Conservation (phyloP, 2,329 filamentous ascomycete species). For the Trichophyton benhamiae region DNA sequence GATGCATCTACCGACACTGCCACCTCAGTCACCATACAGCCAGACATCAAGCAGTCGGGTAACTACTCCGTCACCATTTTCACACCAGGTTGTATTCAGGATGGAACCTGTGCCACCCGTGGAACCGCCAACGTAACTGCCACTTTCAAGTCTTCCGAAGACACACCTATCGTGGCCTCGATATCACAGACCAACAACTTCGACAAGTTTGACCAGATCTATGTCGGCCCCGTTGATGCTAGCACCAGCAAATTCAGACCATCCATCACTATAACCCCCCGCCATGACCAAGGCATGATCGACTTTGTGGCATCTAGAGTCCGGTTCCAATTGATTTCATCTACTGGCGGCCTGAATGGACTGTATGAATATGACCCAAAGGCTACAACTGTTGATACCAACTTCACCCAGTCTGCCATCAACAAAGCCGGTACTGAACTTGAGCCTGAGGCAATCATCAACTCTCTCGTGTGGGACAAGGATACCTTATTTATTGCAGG, state of each 20-base stretch:
- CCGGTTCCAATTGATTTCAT: constrained; percentile 51
- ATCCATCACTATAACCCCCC: constrained; percentile 62
- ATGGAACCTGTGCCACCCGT: constrained; percentile 61
- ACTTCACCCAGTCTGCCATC: constrained; percentile 61
- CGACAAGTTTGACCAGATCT: constrained; percentile 93
- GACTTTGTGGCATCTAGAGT: constrained; percentile 84
- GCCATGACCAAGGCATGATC: constrained; percentile 47
- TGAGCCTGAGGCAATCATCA: constrained; percentile 53
- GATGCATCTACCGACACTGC: constrained; percentile 45
- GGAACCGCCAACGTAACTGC: constrained; percentile 75
- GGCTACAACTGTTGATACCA: constrained; percentile 44
- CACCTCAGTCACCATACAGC: constrained; percentile 63
- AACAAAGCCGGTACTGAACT: constrained; percentile 64
- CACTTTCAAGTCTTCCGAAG: constrained; percentile 44
- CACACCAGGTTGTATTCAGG: constrained; percentile 78
- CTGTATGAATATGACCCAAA: constrained; percentile 78
- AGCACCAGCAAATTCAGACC: constrained; percentile 62
- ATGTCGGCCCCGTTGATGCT: constrained; percentile 71
- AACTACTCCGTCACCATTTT: constrained; percentile 87
- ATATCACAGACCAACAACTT: constrained; percentile 88
- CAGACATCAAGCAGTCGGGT: constrained; percentile 75
- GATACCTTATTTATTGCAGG: constrained; percentile 66
- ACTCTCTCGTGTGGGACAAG: constrained; percentile 51
- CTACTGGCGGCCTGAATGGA: constrained; percentile 72
- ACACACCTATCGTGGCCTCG: constrained; percentile 44